Evolutionary conservation across 2,329 filamentous ascomycete genomes (phyloP).

Genomic region (Gremmenia infestans): DNA sequence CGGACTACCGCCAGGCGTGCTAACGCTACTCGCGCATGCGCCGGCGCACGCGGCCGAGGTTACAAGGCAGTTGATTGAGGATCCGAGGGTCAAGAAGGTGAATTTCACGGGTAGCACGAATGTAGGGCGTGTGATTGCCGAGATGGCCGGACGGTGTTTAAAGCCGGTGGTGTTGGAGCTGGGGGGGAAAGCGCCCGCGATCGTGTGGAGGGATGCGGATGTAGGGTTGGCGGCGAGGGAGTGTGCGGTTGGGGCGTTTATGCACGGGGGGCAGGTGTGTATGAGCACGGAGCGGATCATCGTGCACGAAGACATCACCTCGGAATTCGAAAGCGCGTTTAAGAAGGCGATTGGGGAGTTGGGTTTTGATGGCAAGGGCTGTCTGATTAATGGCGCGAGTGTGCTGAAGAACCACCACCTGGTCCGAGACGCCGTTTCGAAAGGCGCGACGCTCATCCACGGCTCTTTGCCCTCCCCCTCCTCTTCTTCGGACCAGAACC

Average conservation of each 20-base stretch:
- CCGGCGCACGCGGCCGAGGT: constrained; percentile 62
- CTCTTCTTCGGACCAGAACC: too few species aligned
- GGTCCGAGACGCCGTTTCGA: constrained; percentile 60
- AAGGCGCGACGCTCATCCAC: constrained; percentile 54
- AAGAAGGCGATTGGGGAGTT: constrained; percentile 35
- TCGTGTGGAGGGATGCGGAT: constrained; percentile 77
- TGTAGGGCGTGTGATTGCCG: constrained; percentile 69
- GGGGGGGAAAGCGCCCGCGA: constrained; percentile 74
- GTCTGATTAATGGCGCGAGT: constrained; percentile 61
- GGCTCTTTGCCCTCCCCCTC: too few species aligned
- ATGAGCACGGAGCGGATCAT: constrained; percentile 77
- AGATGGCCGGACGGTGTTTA: constrained; percentile 64
- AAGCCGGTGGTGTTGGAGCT: constrained; percentile 80
- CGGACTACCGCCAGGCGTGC: constrained; percentile 67
- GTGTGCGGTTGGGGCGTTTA: constrained; percentile 65
- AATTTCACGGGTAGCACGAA: constrained; percentile 79
- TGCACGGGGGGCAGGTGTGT: constrained; percentile 76
- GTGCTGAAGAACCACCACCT: constrained; percentile 62
- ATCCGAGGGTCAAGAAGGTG: constrained; percentile 68
- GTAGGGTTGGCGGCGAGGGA: constrained; percentile 64
- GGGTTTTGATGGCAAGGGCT: constrained; percentile 47
- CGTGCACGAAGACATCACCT: constrained; percentile 45
- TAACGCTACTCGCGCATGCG: constrained; percentile 67
- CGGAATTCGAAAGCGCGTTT: constrained; percentile 39
- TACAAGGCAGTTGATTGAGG: constrained; percentile 62